phyloP scores from a whole-genome alignment of 768 basidiomycete genomes.

The Lentinus brumalis region DNA sequence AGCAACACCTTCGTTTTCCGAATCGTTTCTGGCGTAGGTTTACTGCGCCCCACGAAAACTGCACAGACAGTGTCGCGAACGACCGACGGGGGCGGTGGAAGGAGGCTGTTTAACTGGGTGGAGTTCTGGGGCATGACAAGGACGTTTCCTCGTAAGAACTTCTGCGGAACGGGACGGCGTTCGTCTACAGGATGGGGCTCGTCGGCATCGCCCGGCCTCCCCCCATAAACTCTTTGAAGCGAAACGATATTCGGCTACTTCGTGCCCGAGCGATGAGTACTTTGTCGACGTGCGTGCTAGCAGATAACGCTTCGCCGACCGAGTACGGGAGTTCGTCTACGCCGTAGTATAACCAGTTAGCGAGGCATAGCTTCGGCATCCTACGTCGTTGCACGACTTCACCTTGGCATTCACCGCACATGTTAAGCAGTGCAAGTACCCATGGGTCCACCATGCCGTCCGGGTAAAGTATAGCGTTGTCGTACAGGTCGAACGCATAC shows the following conservation, averaged over 20 bases:
- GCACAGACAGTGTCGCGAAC: not conserved
- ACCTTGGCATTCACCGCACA: not conserved
- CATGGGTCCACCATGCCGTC: not conserved
- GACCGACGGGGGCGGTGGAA: not conserved
- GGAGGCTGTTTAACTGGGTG: not conserved
- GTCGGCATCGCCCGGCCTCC: not conserved
- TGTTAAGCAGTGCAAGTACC: not conserved
- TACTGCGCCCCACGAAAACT: not conserved
- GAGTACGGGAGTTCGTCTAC: not conserved
- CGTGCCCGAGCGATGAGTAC: not conserved
- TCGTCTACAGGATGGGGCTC: no score
- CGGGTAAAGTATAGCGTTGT: not conserved
- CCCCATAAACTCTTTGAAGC: not conserved
- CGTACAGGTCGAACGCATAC: not conserved
- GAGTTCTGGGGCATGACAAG: not conserved
- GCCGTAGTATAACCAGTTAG: conserved; percentile 3
- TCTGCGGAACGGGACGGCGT: not conserved
- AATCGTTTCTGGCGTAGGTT: not conserved
- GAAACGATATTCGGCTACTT: not conserved
- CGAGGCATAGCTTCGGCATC: not conserved
- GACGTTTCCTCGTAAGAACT: not conserved
- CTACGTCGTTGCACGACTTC: not conserved
- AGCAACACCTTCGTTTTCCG: not conserved
- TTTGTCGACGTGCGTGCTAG: not conserved
- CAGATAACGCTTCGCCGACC: no score